Conservation (phyloP, 306 rosid species). For the Oxytropis ochrocephala region DNA sequence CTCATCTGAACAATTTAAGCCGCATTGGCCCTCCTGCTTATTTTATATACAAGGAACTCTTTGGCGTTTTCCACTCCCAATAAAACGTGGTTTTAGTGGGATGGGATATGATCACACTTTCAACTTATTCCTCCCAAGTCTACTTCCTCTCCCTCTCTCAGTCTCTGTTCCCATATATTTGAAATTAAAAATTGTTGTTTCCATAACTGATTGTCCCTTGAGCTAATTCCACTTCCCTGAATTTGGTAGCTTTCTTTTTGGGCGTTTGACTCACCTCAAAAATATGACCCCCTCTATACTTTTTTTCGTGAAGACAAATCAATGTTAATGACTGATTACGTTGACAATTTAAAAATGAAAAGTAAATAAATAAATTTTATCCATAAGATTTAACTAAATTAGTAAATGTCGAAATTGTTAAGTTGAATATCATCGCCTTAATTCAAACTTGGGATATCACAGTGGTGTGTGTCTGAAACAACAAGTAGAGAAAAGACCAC, state of each 20-base stretch:
- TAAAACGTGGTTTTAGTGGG: slow-evolving; percentile 18
- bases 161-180: not conserved
- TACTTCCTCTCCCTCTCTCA: not conserved
- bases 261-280: not conserved
- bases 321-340: not conserved
- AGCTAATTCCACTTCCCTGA: slow-evolving; percentile 14
- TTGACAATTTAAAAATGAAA: not conserved
- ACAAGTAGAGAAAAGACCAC: no score
- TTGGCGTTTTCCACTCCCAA: not conserved
- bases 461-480: no score
- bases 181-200: not conserved
- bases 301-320: not conserved
- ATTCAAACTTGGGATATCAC: no score
- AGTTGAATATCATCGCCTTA: no score
- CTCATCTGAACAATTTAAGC: not conserved
- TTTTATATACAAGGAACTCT: not conserved
- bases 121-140: slow-evolving; percentile 8
- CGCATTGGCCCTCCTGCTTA: slow-evolving; percentile 9
- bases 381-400: no score
- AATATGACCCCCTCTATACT: not conserved
- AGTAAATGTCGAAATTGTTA: no score
- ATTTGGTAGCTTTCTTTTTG: slow-evolving; percentile 15
- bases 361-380: no score
- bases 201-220: not conserved
- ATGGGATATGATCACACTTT: slow-evolving; percentile 10